These are phyloP conservation scores for Solanum verrucosum DNA, from an alignment of 257 asterid genomes.

Conservation along the genomic window DNA sequence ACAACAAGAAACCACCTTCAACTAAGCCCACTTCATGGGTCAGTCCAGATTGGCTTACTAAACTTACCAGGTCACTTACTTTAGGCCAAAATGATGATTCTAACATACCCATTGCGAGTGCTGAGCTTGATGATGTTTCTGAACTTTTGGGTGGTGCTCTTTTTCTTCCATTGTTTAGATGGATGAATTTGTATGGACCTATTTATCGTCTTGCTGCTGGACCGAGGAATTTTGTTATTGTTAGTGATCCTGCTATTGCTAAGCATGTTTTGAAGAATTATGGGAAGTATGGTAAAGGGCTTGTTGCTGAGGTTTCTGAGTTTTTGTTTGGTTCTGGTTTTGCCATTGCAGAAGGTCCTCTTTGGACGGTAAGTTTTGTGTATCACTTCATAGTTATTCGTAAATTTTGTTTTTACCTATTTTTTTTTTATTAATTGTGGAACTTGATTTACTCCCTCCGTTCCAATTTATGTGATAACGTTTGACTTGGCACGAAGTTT, in stretches of 20 bases:
- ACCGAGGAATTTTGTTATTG: slow-evolving; percentile 70
- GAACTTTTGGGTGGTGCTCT: slow-evolving; percentile 90
- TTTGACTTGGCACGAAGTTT: neutral
- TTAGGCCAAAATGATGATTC: slow-evolving; percentile 67
- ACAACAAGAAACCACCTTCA: slow-evolving; percentile 20
- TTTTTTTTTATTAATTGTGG: neutral
- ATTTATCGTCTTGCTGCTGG: slow-evolving; percentile 87
- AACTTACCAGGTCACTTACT: slow-evolving; percentile 57
- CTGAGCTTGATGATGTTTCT: slow-evolving; percentile 84
- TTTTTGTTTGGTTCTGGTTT: slow-evolving; percentile 96
- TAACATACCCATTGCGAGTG: slow-evolving; percentile 71
- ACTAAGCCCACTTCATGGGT: slow-evolving; percentile 64
- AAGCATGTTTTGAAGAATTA: slow-evolving; percentile 77
- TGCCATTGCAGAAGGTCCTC: slow-evolving; percentile 95
- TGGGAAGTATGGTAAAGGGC: slow-evolving; percentile 83
- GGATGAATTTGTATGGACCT: slow-evolving; percentile 89
- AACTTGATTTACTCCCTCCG: neutral
- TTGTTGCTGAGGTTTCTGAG: slow-evolving; percentile 84
- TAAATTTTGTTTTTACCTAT: neutral
- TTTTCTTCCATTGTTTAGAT: slow-evolving; percentile 77
- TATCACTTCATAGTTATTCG: neutral
- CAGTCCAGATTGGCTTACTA: slow-evolving; percentile 85
- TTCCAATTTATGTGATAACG: neutral
- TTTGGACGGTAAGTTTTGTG: slow-evolving; percentile 61
- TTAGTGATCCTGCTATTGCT: slow-evolving; percentile 89